Evolutionary conservation across 176 grass and related monocot genomes (phyloP), one percentile per base, ranked within the genome.

Genomic region (Triticum dicoccoides): DNA sequence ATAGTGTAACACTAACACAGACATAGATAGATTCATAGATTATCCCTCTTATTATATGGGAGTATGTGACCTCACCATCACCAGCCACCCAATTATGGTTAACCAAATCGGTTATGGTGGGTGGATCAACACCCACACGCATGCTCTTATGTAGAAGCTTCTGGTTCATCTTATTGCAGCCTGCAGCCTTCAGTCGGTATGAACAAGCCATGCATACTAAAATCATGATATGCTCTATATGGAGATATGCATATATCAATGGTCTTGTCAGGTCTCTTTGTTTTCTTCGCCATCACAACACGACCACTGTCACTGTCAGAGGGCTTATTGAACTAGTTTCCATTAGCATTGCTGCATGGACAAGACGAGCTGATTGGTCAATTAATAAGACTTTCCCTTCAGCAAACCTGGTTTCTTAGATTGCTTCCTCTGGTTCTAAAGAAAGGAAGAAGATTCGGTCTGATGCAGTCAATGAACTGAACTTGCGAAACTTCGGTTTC

Each of bases 91-190:
- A 69, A 86, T 56, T 84, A 65, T 89, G 52, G 85, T 95, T 95
- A 92, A 90, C 90, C 81, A 92, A 92, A 81, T 81, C 79, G 25
- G 81, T 90, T 90, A 85, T 73, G 86, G 89, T 86, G 76, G 85
- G 85, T 82, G 83, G 84, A 61, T 69, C 67, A 58, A 67, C 44
- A 39, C 51, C 34, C 82, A 67, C 13, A 74, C 61, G 20, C 17
- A 67, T 66, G 17, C 49, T 10, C 42, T 42, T 61, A 10, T 67
- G 12, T 76, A 79, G 23, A 79, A 84, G 75, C 87, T 91, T 87
- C 85, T 76, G 74, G 24, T 73, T 73, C 5, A 73, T 78, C 61
- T 21, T 65, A 51, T 35, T 76, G 37, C 63, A n/a, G 25, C 81
- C 27, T 75, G 1, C 47, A 51, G 67, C 66, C 58, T 90, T 87